phyloP scores from a whole-genome alignment of 208 protist genomes.

The Endotrypanum monterogeii region DNA sequence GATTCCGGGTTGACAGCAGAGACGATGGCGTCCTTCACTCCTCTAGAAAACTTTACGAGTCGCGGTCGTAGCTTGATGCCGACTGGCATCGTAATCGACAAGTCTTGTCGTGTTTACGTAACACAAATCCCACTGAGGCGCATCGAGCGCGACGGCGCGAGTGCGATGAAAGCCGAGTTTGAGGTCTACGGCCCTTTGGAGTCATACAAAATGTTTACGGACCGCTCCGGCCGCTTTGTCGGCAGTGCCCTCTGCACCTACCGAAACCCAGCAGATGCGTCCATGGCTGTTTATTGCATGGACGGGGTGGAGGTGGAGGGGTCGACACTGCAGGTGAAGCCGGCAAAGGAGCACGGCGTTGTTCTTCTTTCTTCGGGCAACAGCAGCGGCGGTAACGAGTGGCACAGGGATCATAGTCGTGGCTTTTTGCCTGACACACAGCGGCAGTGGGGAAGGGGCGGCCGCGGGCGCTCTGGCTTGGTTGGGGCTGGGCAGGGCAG shows the following conservation, averaged over 20 bases:
- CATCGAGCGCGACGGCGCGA: conserved; percentile 80
- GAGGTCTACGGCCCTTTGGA: conserved; percentile 85
- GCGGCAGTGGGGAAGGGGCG: conserved; percentile 16
- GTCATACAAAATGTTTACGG: conserved; percentile 88
- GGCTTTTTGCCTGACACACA: conserved; percentile 37
- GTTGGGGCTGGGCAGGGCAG: conserved; percentile 1
- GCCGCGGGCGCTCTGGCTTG: conserved; percentile 8
- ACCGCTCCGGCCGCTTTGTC: conserved; percentile 81
- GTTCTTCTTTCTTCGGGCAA: conserved; percentile 57
- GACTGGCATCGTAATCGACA: conserved; percentile 85
- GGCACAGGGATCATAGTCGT: conserved; percentile 25
- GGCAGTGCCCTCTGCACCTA: conserved; percentile 87
- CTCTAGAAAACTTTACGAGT: conserved; percentile 41
- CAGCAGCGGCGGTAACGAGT: not conserved
- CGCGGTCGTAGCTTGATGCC: conserved; percentile 33
- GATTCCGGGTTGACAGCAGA: not conserved
- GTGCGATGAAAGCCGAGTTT: conserved; percentile 77
- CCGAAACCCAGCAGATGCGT: conserved; percentile 89
- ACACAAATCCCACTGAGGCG: conserved; percentile 83
- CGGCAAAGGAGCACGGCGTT: conserved; percentile 82
- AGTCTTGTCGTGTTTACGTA: conserved; percentile 85
- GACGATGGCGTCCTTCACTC: conserved; percentile 72
- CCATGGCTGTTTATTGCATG: conserved; percentile 69
- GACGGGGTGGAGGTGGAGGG: conserved; percentile 70
- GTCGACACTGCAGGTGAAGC: conserved; percentile 62